A percentile compares a stretch with the other conserved stretches of the same genome.
Evolutionary conservation across 768 basidiomycete species (phyloP).

Genomic region (Pleurotus ostreatus): DNA sequence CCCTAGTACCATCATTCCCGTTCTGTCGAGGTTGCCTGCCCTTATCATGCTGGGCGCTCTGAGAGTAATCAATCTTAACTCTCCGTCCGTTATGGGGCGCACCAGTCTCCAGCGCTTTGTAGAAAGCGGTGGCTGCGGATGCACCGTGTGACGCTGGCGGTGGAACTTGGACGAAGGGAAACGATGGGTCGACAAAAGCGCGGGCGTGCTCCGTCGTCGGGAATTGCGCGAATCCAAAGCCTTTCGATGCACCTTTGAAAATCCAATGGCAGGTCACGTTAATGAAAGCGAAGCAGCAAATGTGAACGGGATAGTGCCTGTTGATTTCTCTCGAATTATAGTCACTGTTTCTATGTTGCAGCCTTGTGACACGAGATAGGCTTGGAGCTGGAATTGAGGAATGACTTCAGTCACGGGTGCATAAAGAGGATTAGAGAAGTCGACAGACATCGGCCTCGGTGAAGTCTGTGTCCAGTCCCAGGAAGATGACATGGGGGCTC

Average conservation of each 20-base stretch:
- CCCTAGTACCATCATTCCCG: slow-evolving; percentile 90
- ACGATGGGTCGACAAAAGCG: slow-evolving; percentile 86
- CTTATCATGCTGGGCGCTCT: slow-evolving; percentile 70
- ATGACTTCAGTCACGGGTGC: slow-evolving; percentile 30
- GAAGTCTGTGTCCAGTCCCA: slow-evolving; percentile 89
- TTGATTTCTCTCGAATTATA: slow-evolving; percentile 93
- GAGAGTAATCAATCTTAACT: slow-evolving; percentile 95
- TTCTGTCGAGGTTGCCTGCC: slow-evolving; percentile 57
- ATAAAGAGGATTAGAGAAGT: slow-evolving; percentile 27
- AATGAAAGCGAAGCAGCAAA: slow-evolving; percentile 67
- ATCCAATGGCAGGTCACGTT: slow-evolving; percentile 60
- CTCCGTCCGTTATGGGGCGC: slow-evolving; percentile 73
- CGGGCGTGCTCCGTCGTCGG: slow-evolving; percentile 80
- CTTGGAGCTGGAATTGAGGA: slow-evolving; percentile 62
- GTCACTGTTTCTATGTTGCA: slow-evolving; percentile 85
- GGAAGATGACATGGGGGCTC: slow-evolving; percentile 91
- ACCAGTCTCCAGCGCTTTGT: slow-evolving; percentile 71
- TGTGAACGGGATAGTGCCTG: slow-evolving; percentile 88
- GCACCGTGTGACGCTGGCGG: slow-evolving; percentile 87
- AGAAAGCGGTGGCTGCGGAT: slow-evolving; percentile 64
- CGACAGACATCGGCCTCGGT: slow-evolving; percentile 88
- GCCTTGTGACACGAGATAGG: slow-evolving; percentile 66
- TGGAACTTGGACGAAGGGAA: slow-evolving; percentile 90
- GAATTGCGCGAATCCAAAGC: slow-evolving; percentile 97
- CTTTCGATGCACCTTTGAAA: slow-evolving; percentile 87